Percentiles rank a stretch among this genome's conserved stretches.
phyloP scores from a whole-genome alignment of 2,329 filamentous ascomycete genomes.

The Diaporthe sp. region DNA sequence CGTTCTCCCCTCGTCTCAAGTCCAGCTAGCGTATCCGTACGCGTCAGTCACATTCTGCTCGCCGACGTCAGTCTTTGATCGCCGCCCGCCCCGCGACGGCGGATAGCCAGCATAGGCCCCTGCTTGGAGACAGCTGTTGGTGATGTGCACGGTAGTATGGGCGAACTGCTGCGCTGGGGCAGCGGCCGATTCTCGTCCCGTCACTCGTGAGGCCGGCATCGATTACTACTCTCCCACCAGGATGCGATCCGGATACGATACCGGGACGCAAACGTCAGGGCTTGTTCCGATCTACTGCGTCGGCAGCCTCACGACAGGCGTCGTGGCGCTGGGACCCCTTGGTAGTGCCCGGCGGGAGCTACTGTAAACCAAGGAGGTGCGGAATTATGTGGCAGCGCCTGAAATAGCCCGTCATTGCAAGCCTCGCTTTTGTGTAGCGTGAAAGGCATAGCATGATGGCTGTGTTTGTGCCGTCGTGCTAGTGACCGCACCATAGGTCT shows the following conservation, averaged over 20 bases:
- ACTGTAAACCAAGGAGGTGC: conserved; percentile 16
- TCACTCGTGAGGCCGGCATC: conserved; percentile 15
- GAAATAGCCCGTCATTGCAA: conserved; percentile 22
- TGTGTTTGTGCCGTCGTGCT: conserved; percentile 13
- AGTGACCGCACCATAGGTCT: conserved; percentile 18
- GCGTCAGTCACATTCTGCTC: conserved; percentile 14
- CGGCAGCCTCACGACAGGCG: conserved; percentile 17
- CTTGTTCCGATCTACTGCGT: conserved; percentile 11
- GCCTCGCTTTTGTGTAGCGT: conserved; percentile 25
- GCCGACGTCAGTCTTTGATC: conserved; percentile 19
- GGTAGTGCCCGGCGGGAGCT: conserved; percentile 23
- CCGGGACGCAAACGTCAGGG: conserved; percentile 1
- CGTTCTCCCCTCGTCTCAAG: conserved; percentile 26
- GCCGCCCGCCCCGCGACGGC: conserved; percentile 22
- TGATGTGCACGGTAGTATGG: conserved; percentile 15
- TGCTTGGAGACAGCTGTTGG: background rate
- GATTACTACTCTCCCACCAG: conserved; percentile 15
- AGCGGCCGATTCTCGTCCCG: conserved; percentile 25
- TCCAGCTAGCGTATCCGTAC: conserved; percentile 16
- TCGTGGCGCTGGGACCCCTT: conserved; percentile 11
- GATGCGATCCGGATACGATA: conserved; percentile 8
- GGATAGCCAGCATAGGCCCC: conserved; percentile 15
- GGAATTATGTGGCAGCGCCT: conserved; percentile 11
- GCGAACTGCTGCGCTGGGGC: background rate
- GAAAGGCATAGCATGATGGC: conserved; percentile 23